Evolutionary conservation across 805 yeast species (phyloP).

Genomic region (Peterozyma xylosa): DNA sequence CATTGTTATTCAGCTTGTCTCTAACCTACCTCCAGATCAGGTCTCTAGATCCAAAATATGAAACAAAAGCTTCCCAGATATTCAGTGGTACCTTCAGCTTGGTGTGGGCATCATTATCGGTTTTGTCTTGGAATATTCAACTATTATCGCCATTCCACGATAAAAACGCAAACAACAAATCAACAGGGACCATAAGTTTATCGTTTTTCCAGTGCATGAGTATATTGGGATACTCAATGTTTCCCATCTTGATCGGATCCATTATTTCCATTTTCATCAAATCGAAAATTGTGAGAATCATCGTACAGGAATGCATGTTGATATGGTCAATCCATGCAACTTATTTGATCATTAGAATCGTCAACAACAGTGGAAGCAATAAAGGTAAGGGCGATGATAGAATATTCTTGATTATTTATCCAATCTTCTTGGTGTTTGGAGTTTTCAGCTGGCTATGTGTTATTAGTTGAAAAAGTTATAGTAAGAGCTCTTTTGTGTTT

Average conservation of each 20-base stretch:
- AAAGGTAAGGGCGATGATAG: slow-evolving; percentile 47
- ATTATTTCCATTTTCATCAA: slow-evolving; percentile 33
- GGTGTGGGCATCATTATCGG: slow-evolving; percentile 41
- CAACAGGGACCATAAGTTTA: slow-evolving; percentile 28
- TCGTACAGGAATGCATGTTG: slow-evolving; percentile 31
- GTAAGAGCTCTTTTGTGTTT: no score
- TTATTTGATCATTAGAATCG: slow-evolving; percentile 41
- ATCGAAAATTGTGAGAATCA: slow-evolving; percentile 34
- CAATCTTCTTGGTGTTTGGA: slow-evolving; percentile 44
- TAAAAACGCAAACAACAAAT: slow-evolving; percentile 17
- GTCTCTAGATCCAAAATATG: slow-evolving; percentile 18
- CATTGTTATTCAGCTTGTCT: slow-evolving; percentile 37
- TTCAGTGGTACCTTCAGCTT: slow-evolving; percentile 48
- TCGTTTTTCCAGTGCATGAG: slow-evolving; percentile 49
- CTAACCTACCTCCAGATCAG: slow-evolving; percentile 35
- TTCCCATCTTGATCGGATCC: slow-evolving; percentile 46
- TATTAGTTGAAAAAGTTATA: slow-evolving; percentile 26
- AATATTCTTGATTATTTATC: slow-evolving; percentile 44
- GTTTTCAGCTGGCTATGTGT: slow-evolving; percentile 48
- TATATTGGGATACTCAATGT: slow-evolving; percentile 48
- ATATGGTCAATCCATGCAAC: slow-evolving; percentile 48
- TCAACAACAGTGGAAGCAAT: slow-evolving; percentile 23
- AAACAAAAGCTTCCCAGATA: slow-evolving; percentile 32
- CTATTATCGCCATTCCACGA: slow-evolving; percentile 40
- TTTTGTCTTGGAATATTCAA: slow-evolving; percentile 46